phyloP scores from a whole-genome alignment of 2,329 filamentous ascomycete genomes.

The Sclerotinia nivalis region DNA sequence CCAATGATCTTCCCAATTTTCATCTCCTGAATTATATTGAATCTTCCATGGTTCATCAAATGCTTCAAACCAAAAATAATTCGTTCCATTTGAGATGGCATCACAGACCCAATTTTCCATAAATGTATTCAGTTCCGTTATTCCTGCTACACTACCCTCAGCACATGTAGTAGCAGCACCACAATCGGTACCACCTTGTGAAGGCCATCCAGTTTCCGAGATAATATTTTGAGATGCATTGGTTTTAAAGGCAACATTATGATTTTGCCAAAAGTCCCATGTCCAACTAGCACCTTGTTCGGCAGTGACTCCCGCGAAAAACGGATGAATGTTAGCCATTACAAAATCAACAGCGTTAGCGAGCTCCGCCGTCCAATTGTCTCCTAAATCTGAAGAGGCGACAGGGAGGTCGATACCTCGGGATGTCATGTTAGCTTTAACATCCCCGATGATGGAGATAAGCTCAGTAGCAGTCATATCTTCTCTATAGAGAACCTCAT shows the following conservation, averaged over 20 bases:
- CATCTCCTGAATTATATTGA: constrained; percentile 62
- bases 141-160: constrained; percentile 71
- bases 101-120: constrained; percentile 84
- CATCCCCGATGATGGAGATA: constrained; percentile 62
- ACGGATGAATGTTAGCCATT: constrained; percentile 97
- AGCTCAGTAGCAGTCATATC: constrained; percentile 68
- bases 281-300: constrained; percentile 77
- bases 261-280: constrained; percentile 72
- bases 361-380: constrained; percentile 76
- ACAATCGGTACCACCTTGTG: constrained; percentile 76
- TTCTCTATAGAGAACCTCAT: constrained; percentile 76
- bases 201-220: constrained; percentile 90
- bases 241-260: constrained; percentile 64
- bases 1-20: constrained; percentile 96
- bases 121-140: constrained; percentile 81
- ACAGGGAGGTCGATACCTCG: constrained; percentile 70
- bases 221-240: constrained; percentile 73
- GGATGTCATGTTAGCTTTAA: constrained; percentile 70
- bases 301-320: constrained; percentile 79
- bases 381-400: constrained; percentile 84
- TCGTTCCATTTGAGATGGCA: constrained; percentile 75
- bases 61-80: constrained; percentile 97
- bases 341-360: constrained; percentile 76
- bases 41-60: constrained; percentile 98
- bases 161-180: constrained; percentile 60